Evolutionary conservation across 306 rosid genomes (phyloP).

Genomic region (Cucumis hystrix): DNA sequence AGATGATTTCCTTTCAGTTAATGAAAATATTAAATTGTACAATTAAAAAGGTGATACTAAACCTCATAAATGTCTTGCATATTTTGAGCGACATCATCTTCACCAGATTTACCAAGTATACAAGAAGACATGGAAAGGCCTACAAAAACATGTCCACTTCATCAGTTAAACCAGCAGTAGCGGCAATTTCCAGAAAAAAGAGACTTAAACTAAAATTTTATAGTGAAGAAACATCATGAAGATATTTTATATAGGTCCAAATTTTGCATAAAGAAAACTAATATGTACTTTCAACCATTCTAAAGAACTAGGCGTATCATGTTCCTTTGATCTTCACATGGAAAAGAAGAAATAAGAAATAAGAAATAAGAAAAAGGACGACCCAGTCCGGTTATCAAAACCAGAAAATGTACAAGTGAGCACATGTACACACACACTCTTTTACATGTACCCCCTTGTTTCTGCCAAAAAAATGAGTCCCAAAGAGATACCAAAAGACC

Average conservation of each 20-base stretch:
- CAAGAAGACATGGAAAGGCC: conserved; percentile 54
- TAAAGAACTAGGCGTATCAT: not conserved
- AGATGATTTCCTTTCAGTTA: not conserved
- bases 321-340: not conserved
- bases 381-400: not conserved
- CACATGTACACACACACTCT: not conserved
- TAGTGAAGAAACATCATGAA: not conserved
- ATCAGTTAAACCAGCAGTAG: not conserved
- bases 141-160: conserved; percentile 7
- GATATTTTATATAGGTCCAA: not conserved
- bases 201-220: not conserved
- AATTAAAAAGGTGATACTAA: conserved; percentile 1
- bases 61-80: conserved; percentile 57
- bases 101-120: conserved; percentile 25
- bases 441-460: not conserved
- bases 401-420: not conserved
- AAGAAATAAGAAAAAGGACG: not conserved
- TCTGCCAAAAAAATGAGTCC: not conserved
- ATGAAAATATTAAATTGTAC: not conserved
- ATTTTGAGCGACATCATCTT: conserved; percentile 25
- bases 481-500: not conserved
- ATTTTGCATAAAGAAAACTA: not conserved
- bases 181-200: not conserved
- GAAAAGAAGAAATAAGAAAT: not conserved
- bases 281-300: not conserved